These are phyloP conservation scores for Leptographium procerum DNA, from an alignment of 2,329 filamentous ascomycete genomes.

Conservation along the genomic window DNA sequence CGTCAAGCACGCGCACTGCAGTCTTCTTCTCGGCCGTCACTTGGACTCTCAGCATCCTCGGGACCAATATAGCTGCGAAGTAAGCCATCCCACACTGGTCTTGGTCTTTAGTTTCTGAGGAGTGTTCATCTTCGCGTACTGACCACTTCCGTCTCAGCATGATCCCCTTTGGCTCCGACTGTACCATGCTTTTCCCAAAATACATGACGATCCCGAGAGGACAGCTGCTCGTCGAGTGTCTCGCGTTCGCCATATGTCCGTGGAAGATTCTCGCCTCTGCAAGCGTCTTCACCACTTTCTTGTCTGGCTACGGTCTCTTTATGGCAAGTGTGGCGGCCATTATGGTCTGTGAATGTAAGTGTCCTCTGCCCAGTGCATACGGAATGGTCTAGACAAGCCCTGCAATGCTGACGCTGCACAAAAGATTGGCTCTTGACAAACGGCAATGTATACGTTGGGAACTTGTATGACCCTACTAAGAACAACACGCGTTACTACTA, in stretches of 20 bases:
- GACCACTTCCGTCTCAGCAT: constrained; percentile 10
- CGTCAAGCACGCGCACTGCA: constrained; percentile 7
- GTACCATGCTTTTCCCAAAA: constrained; percentile 22
- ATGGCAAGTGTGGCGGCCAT: constrained; percentile 13
- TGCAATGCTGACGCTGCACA: background rate
- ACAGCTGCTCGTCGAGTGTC: constrained; percentile 15
- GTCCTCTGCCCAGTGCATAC: background rate
- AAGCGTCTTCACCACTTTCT: constrained; percentile 13
- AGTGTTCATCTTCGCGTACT: background rate
- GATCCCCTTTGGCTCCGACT: constrained; percentile 25
- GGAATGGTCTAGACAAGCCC: too few species aligned
- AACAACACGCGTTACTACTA: constrained; percentile 23
- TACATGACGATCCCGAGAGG: constrained; percentile 25
- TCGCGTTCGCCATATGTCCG: constrained; percentile 13
- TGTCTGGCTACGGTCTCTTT: constrained; percentile 14
- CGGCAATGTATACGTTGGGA: constrained; percentile 22
- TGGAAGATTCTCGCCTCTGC: constrained; percentile 16
- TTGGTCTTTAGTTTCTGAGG: background rate
- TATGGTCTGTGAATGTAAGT: constrained; percentile 12
- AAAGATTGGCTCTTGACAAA: constrained; percentile 22
- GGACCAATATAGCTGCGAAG: constrained; percentile 19
- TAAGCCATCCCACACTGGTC: background rate
- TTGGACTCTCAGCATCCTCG: constrained; percentile 13
- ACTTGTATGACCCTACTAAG: constrained; percentile 19
- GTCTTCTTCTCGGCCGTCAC: constrained; percentile 13